A percentile compares a stretch with the other conserved stretches of the same genome.
phyloP scores from a whole-genome alignment of 1,284 basidiomycete species.

The Tilletia horrida region DNA sequence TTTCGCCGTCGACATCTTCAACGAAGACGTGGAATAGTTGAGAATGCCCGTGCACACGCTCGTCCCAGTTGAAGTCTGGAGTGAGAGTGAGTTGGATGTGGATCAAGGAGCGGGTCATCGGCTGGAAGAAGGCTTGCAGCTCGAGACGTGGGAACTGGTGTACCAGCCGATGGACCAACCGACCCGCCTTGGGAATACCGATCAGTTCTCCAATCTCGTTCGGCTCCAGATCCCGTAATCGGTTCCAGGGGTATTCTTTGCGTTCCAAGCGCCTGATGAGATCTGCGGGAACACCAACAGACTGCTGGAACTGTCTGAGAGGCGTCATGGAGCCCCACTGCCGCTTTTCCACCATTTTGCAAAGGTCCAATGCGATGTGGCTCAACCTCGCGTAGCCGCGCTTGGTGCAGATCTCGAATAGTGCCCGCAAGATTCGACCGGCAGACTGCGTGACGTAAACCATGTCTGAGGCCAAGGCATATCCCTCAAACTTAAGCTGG shows the following conservation, averaged over 20 bases:
- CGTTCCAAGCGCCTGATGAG: conserved; percentile 89
- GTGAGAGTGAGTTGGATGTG: conserved; percentile 62
- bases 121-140: conserved; percentile 59
- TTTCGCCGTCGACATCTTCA: conserved; percentile 95
- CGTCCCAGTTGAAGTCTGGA: conserved; percentile 96
- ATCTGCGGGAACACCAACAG: conserved; percentile 69
- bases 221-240: conserved; percentile 51
- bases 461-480: conserved; percentile 97
- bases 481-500: conserved; percentile 88
- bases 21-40: conserved; percentile 87
- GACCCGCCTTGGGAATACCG: conserved; percentile 80
- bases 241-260: conserved; percentile 69
- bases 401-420: conserved; percentile 97
- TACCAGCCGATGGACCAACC: conserved; percentile 86
- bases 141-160: conserved; percentile 94
- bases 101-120: conserved; percentile 48
- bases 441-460: conserved; percentile 68
- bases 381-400: conserved; percentile 96
- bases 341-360: conserved; percentile 81
- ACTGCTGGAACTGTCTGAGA: conserved; percentile 78
- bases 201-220: conserved; percentile 74
- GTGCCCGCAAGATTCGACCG: conserved; percentile 79
- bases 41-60: conserved; percentile 80
- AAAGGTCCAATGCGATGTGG: conserved; percentile 83
- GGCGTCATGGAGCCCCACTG: conserved; percentile 98